Evolutionary conservation across 495 filamentous ascomycete species (phyloP).

Genomic region (Echria macrotheca): DNA sequence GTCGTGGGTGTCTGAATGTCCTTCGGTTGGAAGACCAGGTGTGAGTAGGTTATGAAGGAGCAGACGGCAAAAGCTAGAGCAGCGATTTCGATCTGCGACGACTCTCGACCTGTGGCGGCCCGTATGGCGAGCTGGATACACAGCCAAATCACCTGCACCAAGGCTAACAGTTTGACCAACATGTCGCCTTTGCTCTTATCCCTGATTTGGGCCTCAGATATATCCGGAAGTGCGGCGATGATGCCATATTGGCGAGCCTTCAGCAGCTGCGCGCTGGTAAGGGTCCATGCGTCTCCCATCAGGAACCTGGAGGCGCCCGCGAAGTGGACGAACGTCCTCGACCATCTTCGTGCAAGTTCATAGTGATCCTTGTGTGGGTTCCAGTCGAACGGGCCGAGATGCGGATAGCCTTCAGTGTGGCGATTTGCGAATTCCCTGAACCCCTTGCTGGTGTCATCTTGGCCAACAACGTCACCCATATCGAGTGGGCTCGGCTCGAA

Average conservation of each 20-base stretch:
- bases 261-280: background rate
- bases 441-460: background rate
- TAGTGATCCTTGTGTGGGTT: background rate
- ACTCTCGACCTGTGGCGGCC: background rate
- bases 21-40: background rate
- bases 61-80: slow-evolving; percentile 6
- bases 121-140: slow-evolving; percentile 1
- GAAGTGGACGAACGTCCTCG: background rate
- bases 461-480: background rate
- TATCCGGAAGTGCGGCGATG: background rate
- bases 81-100: slow-evolving; percentile 6
- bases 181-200: slow-evolving; percentile 5
- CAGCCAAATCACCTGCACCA: slow-evolving; percentile 3
- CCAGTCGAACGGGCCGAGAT: slow-evolving; percentile 6
- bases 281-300: background rate
- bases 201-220: background rate
- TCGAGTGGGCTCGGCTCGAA: background rate
- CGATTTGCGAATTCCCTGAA: background rate
- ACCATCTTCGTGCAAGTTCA: background rate
- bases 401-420: background rate
- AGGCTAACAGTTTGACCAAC: background rate
- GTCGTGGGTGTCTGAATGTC: background rate
- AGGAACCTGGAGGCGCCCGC: background rate
- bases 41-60: background rate
- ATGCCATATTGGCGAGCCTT: background rate